A percentile compares a stretch with the other conserved stretches of the same genome.
phyloP scores from a whole-genome alignment of 495 filamentous ascomycete species.

The Neurospora sp. region DNA sequence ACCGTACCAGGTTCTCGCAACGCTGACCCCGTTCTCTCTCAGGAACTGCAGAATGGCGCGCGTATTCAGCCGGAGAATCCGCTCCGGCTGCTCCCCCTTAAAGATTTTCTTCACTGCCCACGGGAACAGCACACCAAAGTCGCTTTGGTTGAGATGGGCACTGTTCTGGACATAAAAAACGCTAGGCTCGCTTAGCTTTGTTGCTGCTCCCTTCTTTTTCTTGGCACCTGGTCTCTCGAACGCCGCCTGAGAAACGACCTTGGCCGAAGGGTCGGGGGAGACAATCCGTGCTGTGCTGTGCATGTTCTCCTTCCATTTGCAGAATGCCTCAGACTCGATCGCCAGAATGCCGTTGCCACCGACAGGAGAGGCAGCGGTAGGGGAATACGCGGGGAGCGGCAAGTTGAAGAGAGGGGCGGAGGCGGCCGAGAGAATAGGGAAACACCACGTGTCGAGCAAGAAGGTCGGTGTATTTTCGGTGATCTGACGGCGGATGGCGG shows the following conservation, averaged over 20 bases:
- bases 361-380: conserved; percentile 21
- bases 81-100: conserved; percentile 49
- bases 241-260: conserved; percentile 11
- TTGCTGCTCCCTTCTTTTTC: background rate
- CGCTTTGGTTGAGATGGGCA: conserved; percentile 64
- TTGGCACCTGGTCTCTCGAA: background rate
- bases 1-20: conserved; percentile 38
- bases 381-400: conserved; percentile 55
- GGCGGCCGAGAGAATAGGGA: conserved; percentile 49
- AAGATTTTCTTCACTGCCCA: conserved; percentile 49
- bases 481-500: conserved; percentile 47
- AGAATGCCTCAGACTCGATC: conserved; percentile 60
- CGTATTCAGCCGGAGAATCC: conserved; percentile 51
- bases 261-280: conserved; percentile 34
- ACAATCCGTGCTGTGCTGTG: conserved; percentile 47
- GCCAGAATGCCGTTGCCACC: conserved; percentile 45
- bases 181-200: conserved; percentile 28
- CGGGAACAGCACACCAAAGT: conserved; percentile 72
- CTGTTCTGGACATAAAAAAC: conserved; percentile 54
- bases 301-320: conserved; percentile 58
- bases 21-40: conserved; percentile 37
- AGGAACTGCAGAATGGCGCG: conserved; percentile 54
- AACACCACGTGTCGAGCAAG: conserved; percentile 65
- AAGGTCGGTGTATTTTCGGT: conserved; percentile 48
- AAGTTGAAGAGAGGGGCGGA: conserved; percentile 48